phyloP scores from a whole-genome alignment of 208 protist genomes.

The Acanthamoeba castellanii region DNA sequence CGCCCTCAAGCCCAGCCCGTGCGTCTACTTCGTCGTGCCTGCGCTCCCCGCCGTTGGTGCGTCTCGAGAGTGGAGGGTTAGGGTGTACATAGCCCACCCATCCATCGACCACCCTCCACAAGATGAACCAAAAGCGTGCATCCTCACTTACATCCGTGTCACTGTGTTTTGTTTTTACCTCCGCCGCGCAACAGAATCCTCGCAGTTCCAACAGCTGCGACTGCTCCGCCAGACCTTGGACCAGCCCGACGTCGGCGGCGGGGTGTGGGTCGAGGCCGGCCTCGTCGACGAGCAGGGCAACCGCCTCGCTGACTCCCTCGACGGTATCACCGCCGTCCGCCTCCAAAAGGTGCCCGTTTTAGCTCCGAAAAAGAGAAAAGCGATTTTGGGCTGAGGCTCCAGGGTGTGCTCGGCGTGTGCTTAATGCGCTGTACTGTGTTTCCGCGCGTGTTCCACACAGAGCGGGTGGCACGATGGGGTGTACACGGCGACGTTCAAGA shows the following conservation, averaged over 20 bases:
- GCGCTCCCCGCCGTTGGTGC: not conserved
- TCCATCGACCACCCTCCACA: not conserved
- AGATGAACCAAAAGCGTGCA: not conserved
- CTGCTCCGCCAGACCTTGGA: not conserved
- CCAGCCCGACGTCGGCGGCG: not conserved
- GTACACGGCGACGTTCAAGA: constrained; percentile 36
- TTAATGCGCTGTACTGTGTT: not conserved
- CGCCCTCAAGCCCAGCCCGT: constrained; percentile 16
- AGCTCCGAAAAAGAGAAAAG: not conserved
- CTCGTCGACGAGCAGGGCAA: not conserved
- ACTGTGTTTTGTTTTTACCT: not conserved
- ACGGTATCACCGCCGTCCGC: not conserved
- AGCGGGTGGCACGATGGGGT: not conserved
- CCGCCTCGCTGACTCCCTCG: not conserved
- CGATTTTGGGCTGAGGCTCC: not conserved
- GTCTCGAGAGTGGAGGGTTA: not conserved
- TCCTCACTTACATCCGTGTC: not conserved
- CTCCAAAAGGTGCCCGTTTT: not conserved
- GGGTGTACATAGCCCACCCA: no score
- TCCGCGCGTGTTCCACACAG: not conserved
- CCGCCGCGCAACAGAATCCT: not conserved
- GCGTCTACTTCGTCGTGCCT: not conserved
- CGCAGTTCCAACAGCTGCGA: not conserved
- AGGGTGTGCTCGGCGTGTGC: not conserved
- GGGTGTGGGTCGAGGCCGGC: not conserved